Conservation (phyloP, 306 rosid genomes). For the Cucurbita argyrosperma region DNA sequence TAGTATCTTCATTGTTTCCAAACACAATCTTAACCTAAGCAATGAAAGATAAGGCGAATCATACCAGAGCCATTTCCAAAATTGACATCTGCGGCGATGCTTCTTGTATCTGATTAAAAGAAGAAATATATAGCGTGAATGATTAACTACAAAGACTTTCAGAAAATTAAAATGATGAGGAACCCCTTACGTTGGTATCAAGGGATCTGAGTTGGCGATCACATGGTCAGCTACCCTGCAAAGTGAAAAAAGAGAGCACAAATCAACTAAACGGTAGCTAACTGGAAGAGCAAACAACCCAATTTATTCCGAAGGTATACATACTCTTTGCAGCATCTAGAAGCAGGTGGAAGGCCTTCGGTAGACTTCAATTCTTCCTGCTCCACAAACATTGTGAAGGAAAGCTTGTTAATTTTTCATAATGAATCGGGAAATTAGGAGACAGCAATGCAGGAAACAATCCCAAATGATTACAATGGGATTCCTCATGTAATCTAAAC, state of each 20-base stretch:
- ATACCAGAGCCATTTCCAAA: constrained; percentile 73
- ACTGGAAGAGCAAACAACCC: background rate
- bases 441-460: constrained; percentile 2
- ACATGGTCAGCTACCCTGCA: constrained; percentile 71
- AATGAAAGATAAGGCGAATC: background rate
- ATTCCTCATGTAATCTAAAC: background rate
- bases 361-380: constrained; percentile 77
- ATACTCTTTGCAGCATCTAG: constrained; percentile 90
- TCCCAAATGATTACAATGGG: background rate
- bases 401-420: background rate
- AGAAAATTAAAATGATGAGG: background rate
- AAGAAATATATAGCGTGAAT: constrained; percentile 6
- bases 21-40: background rate
- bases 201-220: constrained; percentile 65
- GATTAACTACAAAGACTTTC: background rate
- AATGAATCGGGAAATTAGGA: background rate
- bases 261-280: background rate
- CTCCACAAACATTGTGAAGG: background rate
- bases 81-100: constrained; percentile 47
- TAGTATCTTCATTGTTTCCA: background rate
- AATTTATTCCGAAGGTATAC: background rate
- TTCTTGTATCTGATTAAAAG: constrained; percentile 49
- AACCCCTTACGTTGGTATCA: constrained; percentile 63
- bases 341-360: constrained; percentile 68
- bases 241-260: constrained; percentile 1